Evolutionary conservation across 768 basidiomycete species (phyloP), one percentile per base, ranked within the genome.

Genomic region (Macrolepiota albuminosa): DNA sequence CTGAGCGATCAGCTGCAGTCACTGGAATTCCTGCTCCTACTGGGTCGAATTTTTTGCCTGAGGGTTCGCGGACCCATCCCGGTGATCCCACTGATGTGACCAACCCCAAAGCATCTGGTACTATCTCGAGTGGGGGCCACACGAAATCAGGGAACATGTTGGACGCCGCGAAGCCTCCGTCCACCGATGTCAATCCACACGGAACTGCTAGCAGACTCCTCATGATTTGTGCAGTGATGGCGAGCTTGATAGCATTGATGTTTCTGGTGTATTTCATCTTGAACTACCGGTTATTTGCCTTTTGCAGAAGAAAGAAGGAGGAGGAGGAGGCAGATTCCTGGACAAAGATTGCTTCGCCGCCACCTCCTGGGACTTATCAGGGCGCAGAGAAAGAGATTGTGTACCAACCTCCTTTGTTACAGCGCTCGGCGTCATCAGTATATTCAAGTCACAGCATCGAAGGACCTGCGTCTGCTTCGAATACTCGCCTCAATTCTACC

Each of bases 211-310:
- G 48, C 42, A 64, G 66, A 47, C 64, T 68, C 7, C 34, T 65
- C 26, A 46, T 66, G 29, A 56, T 68, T 2, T 64, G 58, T 8
- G 49, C 54, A 18, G 49, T 65, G 21, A 55, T 68, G 59, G 67
- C 56, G 13, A 64, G 59, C 24, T 58, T 68, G 29, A 50, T 66
- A 36, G 57, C 49, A 5, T 31, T 65, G 16, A 59, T 63, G 46
- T 56, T 68, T 39, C 50, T 62, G 34, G 52, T 51, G 4, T 66
- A 62, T 40, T 34, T 64, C 34, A 16, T 61, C 21, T 43, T 65
- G 42, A 54, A 63, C 34, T 59, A 46, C 26, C 58, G 55, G 11
- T 34, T 61, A 2, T 56, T 66, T 21, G 49, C 36, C 4, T 21
- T 43, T 5, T 65, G 64, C 46, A 40, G 54, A 49, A 47, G 56